Evolutionary conservation across 306 rosid species (phyloP), one percentile per base, ranked within the genome.

Genomic region (Inga leiocalycina): DNA sequence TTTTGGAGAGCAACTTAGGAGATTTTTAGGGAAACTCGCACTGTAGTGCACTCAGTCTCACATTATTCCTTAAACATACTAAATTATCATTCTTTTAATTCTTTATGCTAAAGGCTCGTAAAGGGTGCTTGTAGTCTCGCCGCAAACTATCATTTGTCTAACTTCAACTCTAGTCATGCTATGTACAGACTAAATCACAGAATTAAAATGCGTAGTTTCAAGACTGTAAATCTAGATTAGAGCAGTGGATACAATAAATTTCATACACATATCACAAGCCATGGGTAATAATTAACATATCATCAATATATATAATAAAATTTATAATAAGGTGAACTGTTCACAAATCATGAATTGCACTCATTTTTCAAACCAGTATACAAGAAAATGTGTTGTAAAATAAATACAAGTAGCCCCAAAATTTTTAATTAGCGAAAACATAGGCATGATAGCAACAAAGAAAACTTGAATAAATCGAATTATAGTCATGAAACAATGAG

Each of bases 1-100:
- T 54, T 75, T 78, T 46, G 71, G 39, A 81, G 82, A 81, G 79
- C 48, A 74, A 71, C 39, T 65, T 32, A 7, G 71, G 22, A 2
- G 5, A 32, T 32, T 32, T 65, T 15, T 5, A 32, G 44, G 71
- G 71, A 6, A 15, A 15, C 43, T 65, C 71, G 14, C 71, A 32
- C n/a, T 15, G 69, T 10, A 30, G 81, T 66, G 73, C 75, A 44
- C 78, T 78, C 79, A 39, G 43, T 39, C 43, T 39, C 43, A 10
- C 71, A 73, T 59, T 45, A 30, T 67, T 83, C 51, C 45, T 41
- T 43, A 73, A 57, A 20, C 43, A 32, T 8, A 17, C 73, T 37
- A 13, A 24, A 82, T 35, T 27, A 43, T 83, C 74, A 93, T 92
- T 93, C 87, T 89, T 93, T 93, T 93, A 80, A 89, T 93, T 93